A percentile compares a stretch with the other conserved stretches of the same genome.
Conservation (phyloP, 164 flowering plant species). For the Vitis riparia region DNA sequence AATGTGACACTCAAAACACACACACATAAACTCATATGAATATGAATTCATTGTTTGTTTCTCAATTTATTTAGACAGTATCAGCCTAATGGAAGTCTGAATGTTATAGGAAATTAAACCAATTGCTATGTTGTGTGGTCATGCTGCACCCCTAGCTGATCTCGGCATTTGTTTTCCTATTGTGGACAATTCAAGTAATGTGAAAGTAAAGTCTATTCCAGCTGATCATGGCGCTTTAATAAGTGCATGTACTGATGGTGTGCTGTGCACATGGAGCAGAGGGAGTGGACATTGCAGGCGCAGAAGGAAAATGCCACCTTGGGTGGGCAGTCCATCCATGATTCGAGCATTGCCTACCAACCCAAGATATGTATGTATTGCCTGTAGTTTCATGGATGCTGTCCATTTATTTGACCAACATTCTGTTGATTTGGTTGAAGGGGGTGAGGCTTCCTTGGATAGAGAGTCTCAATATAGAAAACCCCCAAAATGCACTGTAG, state of each 20-base stretch:
- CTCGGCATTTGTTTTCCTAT: constrained; percentile 75
- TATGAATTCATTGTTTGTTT: neutral
- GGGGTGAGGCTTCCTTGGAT: constrained; percentile 27
- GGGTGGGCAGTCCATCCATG: constrained; percentile 77
- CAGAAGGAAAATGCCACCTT: constrained; percentile 82
- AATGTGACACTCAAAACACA: too few relatives aligned
- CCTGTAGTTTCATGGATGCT: constrained; percentile 48
- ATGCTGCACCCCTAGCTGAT: constrained; percentile 67
- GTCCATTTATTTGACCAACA: constrained; percentile 26
- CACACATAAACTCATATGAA: too few relatives aligned
- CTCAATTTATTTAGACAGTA: neutral
- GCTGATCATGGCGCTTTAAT: constrained; percentile 52
- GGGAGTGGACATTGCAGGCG: constrained; percentile 84
- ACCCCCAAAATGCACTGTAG: constrained; percentile 56
- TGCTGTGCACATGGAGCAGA: constrained; percentile 94
- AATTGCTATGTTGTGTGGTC: constrained; percentile 87
- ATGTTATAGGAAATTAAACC: constrained; percentile 68
- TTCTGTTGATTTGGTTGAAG: constrained; percentile 34
- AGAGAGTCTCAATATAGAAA: constrained; percentile 36
- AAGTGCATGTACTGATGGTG: constrained; percentile 91
- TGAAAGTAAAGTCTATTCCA: constrained; percentile 22
- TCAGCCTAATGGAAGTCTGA: neutral
- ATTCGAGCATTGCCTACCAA: constrained; percentile 56
- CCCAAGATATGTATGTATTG: constrained; percentile 78
- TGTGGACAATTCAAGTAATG: constrained; percentile 29